Evolutionary conservation across 2,329 filamentous ascomycete genomes (phyloP).

Genomic region (Lachnum nothofagi): DNA sequence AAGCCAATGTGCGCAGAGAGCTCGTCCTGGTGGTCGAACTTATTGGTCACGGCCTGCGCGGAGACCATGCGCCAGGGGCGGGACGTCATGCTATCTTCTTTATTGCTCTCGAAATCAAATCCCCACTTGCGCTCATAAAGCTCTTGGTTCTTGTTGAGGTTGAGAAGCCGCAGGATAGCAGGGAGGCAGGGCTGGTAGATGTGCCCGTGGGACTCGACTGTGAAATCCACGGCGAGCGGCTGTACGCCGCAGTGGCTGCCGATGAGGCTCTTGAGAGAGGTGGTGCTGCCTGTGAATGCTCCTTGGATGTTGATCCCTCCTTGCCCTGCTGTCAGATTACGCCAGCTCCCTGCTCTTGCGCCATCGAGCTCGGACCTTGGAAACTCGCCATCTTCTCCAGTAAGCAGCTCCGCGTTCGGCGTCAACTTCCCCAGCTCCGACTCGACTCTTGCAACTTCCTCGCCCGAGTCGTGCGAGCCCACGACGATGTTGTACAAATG

Average conservation of each 20-base stretch:
- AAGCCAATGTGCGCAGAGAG: slow-evolving; percentile 36
- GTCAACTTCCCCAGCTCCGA: slow-evolving; percentile 31
- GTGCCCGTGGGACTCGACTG: slow-evolving; percentile 33
- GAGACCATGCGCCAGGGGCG: slow-evolving; percentile 34
- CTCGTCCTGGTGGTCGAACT: slow-evolving; percentile 35
- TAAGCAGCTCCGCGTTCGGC: slow-evolving; percentile 33
- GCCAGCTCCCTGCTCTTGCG: slow-evolving; percentile 4
- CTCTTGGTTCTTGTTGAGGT: slow-evolving; percentile 23
- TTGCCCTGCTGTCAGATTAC: slow-evolving; percentile 25
- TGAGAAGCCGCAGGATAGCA: slow-evolving; percentile 35
- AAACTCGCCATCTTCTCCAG: slow-evolving; percentile 34
- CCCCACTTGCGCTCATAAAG: neutral
- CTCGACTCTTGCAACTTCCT: slow-evolving; percentile 24
- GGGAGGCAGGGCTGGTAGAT: slow-evolving; percentile 39
- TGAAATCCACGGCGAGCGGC: slow-evolving; percentile 36
- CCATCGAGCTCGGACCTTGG: slow-evolving; percentile 10
- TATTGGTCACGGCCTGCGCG: slow-evolving; percentile 37
- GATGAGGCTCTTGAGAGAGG: slow-evolving; percentile 37
- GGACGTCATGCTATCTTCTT: neutral
- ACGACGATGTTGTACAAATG: slow-evolving; percentile 33
- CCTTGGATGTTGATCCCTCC: slow-evolving; percentile 36
- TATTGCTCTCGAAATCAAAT: neutral
- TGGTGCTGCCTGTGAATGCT: slow-evolving; percentile 35
- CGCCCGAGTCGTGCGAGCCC: slow-evolving; percentile 25
- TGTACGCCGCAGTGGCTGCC: slow-evolving; percentile 37